Base-by-base conservation (phyloP, 2,329 filamentous ascomycete species). In the Chrysoporthe deuterocubensis region DNA sequence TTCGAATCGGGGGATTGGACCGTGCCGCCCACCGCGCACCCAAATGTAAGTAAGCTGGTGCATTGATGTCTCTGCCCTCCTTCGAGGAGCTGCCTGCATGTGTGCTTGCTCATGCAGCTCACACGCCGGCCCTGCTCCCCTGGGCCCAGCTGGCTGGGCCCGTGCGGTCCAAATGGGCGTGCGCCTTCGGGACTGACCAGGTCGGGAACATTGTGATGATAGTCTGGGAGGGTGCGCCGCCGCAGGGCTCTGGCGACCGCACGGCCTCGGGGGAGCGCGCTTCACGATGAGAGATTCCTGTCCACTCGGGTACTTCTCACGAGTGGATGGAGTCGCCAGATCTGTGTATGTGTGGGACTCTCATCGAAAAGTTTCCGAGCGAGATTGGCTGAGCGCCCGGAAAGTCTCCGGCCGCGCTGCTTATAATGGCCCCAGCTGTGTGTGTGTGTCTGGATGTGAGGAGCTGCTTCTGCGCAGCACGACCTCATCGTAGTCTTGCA, bases 291-390 rank as follows among this genome's bases (percentile, higher is more conserved):
- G 44, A 40, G 13, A 1, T 50, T 26, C 37, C 14, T 26, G 40
- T 14, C 32, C n/a, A 18, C 26, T 43, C 18, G 40, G 50, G 58
- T 26, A 64, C 40, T 54, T 65, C 56, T 42, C 62, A 60, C 57
- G 32, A 34, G 40, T 54, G 50, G 50, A 34, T 26, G 1, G 9
- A 40, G 14, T 16, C 5, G 21, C 50, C 21, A 54, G 21, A 32
- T 16, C 13, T 40, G 26, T 18, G 13, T 21, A 54, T 32, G 13
- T 34, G 26, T 54, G 32, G 32, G 50, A 54, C 48, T 32, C 21
- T 52, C 21, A 2, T 26, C 6, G 34, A 21, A 58, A 58, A 40
- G 56, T 58, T 21, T 58, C 56, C 56, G 56, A 42, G 34, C 34
- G 21, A 11, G 13, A 26, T 54, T 13, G 26, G 21, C 16, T 4